Conservation (phyloP, 2,329 filamentous ascomycete species). For the Aspergillus aculeatinus region DNA sequence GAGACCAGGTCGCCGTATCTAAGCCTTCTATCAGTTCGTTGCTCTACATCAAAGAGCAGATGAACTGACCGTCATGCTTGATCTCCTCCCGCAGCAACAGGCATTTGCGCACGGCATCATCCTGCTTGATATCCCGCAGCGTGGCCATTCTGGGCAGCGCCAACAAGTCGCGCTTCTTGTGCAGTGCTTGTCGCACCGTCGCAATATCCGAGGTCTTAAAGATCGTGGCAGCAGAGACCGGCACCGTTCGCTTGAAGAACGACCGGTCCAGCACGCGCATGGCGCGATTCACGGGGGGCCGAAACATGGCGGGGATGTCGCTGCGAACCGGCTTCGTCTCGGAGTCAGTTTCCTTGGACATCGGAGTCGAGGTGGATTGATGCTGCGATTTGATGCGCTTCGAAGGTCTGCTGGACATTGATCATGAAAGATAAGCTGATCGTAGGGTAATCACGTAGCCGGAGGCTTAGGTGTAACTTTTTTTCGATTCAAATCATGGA, state of each 20-base stretch:
- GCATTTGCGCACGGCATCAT: slow-evolving; percentile 43
- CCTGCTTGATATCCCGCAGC: slow-evolving; percentile 56
- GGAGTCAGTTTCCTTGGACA: slow-evolving; percentile 19
- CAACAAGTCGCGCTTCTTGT: slow-evolving; percentile 66
- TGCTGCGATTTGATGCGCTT: background rate
- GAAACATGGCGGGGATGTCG: slow-evolving; percentile 58
- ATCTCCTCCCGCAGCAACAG: slow-evolving; percentile 41
- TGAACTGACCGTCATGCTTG: slow-evolving; percentile 41
- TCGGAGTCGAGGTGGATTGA: background rate
- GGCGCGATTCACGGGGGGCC: slow-evolving; percentile 76
- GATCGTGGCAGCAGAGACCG: slow-evolving; percentile 75
- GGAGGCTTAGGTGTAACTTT: background rate
- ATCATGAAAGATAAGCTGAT: background rate
- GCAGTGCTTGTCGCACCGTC: slow-evolving; percentile 65
- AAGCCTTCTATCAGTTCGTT: slow-evolving; percentile 13
- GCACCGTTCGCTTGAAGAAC: slow-evolving; percentile 75
- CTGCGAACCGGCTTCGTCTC: slow-evolving; percentile 21
- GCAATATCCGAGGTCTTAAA: slow-evolving; percentile 73
- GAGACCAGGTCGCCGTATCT: slow-evolving; percentile 75
- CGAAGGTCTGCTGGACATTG: background rate
- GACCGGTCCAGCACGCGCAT: slow-evolving; percentile 78
- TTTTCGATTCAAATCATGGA: background rate
- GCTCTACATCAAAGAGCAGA: slow-evolving; percentile 13
- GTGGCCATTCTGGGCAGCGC: slow-evolving; percentile 61
- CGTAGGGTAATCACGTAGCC: background rate